Base-by-base conservation (phyloP, 805 yeast species). In the Scheffersomyces coipomensis region DNA sequence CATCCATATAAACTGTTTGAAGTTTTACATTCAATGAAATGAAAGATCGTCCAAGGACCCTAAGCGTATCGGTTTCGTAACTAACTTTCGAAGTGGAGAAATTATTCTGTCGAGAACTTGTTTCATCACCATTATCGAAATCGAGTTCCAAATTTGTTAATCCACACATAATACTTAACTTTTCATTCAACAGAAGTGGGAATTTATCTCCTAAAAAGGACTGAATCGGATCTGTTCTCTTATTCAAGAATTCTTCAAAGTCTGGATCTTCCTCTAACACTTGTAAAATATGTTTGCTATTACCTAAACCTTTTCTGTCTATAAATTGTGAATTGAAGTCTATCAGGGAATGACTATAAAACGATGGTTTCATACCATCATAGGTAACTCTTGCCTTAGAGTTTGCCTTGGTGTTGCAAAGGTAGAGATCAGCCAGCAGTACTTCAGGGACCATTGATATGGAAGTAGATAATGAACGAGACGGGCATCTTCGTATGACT, bases 161-260 rank as follows among this genome's bases (percentile, higher is more conserved):
- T 0, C 72, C 73, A 43, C 62, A 56, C 5, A 63, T 32, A 2
- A 66, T 49, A 23, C 56, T 39, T 4, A 58, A 24, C 8, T 49
- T 52, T 38, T 66, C 72, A 19, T 48, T 43, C 10, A 53, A 37
- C 51, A 45, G 55, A 9, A 62, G 43, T 9, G 49, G 49, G 18
- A 58, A 51, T n/a, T 45, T 46, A 2, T 34, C 32, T 4, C 66
- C 66, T 18, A 63, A 23, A 42, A 64, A 60, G 15, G 33, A 38
- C 35, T 55, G 58, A 8, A 64, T 32, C 5, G 49, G 47, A 10
- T 45, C 44, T 1, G 56, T 40, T 35, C 54, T 46, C 1, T 37
- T 23, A 16, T 33, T 38, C 24, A 55, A 33, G 10, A 29, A 38
- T 12, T 31, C 25, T 12, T 34, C 36, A 27, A 44, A 43, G 3